Percentiles rank a stretch among this genome's conserved stretches.
phyloP scores from a whole-genome alignment of 148 eudicot species.

The Spergularia marina region DNA sequence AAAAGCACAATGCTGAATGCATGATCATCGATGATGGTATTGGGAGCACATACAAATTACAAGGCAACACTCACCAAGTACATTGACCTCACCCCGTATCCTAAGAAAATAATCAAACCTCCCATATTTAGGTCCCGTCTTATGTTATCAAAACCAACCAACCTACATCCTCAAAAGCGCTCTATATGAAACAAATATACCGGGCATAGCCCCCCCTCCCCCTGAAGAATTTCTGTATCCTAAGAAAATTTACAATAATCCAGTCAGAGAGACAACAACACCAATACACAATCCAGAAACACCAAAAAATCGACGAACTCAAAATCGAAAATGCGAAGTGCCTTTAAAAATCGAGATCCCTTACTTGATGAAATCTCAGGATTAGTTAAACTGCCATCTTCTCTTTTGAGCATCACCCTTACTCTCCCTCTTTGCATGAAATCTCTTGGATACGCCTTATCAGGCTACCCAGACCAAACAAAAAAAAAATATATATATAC shows the following conservation, averaged over 20 bases:
- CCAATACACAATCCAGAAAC: neutral
- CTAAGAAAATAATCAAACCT: too few relatives aligned
- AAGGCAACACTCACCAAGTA: too few relatives aligned
- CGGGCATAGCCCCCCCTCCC: too few relatives aligned
- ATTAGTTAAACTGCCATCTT: slow-evolving; percentile 64
- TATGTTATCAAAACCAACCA: too few relatives aligned
- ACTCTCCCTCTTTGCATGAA: slow-evolving; percentile 90
- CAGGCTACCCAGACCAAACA: slow-evolving; percentile 32
- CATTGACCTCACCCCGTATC: too few relatives aligned
- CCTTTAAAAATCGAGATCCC: slow-evolving; percentile 12
- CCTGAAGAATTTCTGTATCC: too few relatives aligned
- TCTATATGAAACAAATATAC: too few relatives aligned
- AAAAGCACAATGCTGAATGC: too few relatives aligned
- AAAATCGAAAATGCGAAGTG: neutral
- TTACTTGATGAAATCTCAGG: slow-evolving; percentile 74
- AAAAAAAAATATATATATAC: neutral
- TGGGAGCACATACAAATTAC: too few relatives aligned
- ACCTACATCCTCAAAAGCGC: too few relatives aligned
- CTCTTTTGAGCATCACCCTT: slow-evolving; percentile 66
- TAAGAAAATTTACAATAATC: neutral
- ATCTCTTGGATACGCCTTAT: slow-evolving; percentile 89
- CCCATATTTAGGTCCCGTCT: too few relatives aligned
- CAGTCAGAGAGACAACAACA: neutral
- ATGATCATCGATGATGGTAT: too few relatives aligned
- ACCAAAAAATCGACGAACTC: slow-evolving; percentile 19